Conservation (phyloP, 768 basidiomycete genomes). For the Amanita fuliginea region DNA sequence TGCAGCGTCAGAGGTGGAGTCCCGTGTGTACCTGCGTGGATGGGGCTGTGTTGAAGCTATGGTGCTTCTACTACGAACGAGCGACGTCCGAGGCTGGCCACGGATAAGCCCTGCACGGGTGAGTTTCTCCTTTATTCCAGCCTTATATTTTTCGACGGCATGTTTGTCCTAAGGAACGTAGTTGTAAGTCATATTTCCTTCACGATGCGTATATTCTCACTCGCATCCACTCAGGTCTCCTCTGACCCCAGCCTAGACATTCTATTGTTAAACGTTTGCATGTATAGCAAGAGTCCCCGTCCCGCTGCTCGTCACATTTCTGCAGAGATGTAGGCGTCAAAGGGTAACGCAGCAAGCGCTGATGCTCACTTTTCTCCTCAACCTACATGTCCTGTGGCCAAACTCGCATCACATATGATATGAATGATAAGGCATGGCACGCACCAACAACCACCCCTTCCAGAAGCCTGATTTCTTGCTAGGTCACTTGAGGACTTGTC, state of each 20-base stretch:
- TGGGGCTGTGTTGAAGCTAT: background rate
- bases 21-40: conserved; percentile 12
- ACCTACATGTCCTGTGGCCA: conserved; percentile 61
- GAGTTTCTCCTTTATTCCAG: conserved; percentile 72
- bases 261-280: conserved; percentile 72
- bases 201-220: conserved; percentile 24
- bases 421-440: conserved; percentile 17
- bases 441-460: conserved; percentile 75
- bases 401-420: conserved; percentile 7
- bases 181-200: background rate
- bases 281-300: conserved; percentile 71
- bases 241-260: conserved; percentile 78
- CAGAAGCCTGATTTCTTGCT: conserved; percentile 40
- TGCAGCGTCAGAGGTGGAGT: conserved; percentile 18
- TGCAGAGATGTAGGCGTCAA: conserved; percentile 18
- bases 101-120: conserved; percentile 71
- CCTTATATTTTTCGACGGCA: conserved; percentile 73
- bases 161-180: conserved; percentile 56
- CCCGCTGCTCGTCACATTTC: conserved; percentile 87
- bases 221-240: conserved; percentile 84
- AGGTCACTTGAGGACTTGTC: conserved; percentile 36
- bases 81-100: conserved; percentile 59
- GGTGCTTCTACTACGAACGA: background rate
- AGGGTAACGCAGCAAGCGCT: background rate
- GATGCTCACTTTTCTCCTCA: conserved; percentile 63